phyloP scores from a whole-genome alignment of 176 grass and related monocot species.

The Zizania latifolia region DNA sequence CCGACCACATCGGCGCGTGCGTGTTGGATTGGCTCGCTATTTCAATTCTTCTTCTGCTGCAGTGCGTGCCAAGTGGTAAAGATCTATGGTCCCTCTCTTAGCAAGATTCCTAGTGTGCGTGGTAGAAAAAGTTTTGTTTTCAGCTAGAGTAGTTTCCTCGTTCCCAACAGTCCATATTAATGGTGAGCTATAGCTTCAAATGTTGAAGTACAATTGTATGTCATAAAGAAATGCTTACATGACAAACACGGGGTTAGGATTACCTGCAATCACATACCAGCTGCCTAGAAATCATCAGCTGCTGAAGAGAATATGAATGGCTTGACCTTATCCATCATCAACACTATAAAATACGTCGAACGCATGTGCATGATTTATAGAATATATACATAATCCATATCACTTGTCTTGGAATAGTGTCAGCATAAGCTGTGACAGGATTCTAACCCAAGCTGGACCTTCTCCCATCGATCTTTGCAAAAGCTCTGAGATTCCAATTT shows the following conservation, averaged over 20 bases:
- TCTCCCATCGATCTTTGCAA: not conserved
- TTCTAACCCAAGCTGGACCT: not conserved
- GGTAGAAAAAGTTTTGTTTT: too few species aligned
- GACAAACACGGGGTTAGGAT: not conserved
- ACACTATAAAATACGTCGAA: not conserved
- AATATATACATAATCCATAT: not conserved
- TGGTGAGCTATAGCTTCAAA: not conserved
- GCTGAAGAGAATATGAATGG: too few species aligned
- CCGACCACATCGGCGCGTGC: too few species aligned
- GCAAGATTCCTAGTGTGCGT: too few species aligned
- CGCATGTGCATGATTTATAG: not conserved
- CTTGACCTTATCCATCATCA: conserved; percentile 3
- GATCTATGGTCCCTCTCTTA: too few species aligned
- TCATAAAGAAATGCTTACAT: not conserved
- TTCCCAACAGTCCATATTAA: too few species aligned
- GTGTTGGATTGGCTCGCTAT: too few species aligned
- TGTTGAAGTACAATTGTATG: not conserved
- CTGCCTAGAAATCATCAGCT: not conserved
- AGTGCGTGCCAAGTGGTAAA: too few species aligned
- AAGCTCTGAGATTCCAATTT: not conserved
- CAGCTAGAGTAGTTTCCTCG: too few species aligned
- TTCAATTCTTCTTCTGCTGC: too few species aligned
- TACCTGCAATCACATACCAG: not conserved
- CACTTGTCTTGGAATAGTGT: not conserved
- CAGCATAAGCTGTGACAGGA: not conserved